Evolutionary conservation across 1,284 basidiomycete genomes (phyloP).

Genomic region (Schizophyllum amplum): DNA sequence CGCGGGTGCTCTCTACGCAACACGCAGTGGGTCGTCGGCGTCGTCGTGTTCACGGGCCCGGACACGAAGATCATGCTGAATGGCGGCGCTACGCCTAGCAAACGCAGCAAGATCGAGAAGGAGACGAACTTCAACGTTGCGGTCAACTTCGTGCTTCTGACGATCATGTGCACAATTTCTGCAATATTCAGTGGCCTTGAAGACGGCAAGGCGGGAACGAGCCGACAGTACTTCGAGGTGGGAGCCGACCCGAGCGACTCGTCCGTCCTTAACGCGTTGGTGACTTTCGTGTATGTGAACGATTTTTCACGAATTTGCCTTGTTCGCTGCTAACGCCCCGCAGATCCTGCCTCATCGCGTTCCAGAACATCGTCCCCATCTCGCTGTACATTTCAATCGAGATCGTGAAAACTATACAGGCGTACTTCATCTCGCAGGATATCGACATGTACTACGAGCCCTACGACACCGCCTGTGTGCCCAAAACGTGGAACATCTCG

Average conservation of each 20-base stretch:
- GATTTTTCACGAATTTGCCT: slow-evolving; percentile 8
- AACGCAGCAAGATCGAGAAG: slow-evolving; percentile 93
- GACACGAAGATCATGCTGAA: slow-evolving; percentile 99
- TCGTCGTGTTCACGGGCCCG: slow-evolving; percentile 90
- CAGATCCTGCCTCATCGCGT: slow-evolving; percentile 84
- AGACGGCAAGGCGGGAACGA: slow-evolving; percentile 57
- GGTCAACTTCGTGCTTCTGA: slow-evolving; percentile 84
- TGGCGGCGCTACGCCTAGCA: slow-evolving; percentile 86
- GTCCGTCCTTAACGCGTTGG: slow-evolving; percentile 67
- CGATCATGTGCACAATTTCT: slow-evolving; percentile 70
- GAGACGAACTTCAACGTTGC: slow-evolving; percentile 99
- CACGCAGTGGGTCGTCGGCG: slow-evolving; percentile 89
- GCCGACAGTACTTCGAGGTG: slow-evolving; percentile 66
- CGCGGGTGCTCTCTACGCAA: slow-evolving; percentile 92
- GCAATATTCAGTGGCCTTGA: slow-evolving; percentile 73
- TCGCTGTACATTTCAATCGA: slow-evolving; percentile 98
- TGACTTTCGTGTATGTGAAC: slow-evolving; percentile 89
- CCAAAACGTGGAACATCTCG: slow-evolving; percentile 98
- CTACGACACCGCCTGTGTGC: slow-evolving; percentile 83
- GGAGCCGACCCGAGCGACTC: slow-evolving; percentile 57
- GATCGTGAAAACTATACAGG: slow-evolving; percentile 96
- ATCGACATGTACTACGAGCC: slow-evolving; percentile 94
- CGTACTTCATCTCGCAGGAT: slow-evolving; percentile 96
- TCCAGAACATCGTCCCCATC: slow-evolving; percentile 97
- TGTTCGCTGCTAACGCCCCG: neutral